Conservation (phyloP, 176 grass and related monocot species). For the Microstegium vimineum region DNA sequence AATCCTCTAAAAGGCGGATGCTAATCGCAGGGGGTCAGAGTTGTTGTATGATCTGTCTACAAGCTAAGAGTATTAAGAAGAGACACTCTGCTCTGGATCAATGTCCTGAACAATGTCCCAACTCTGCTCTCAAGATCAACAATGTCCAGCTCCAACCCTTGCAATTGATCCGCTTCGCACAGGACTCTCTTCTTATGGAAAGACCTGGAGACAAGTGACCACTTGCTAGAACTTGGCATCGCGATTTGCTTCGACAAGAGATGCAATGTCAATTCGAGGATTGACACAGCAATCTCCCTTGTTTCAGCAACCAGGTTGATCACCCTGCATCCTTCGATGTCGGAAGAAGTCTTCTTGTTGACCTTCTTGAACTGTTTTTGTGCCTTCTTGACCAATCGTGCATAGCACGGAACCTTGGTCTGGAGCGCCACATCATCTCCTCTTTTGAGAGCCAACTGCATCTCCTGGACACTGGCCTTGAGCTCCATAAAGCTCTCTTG, state of each 20-base stretch:
- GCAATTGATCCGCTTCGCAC: background rate
- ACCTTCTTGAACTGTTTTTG: background rate
- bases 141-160: slow-evolving; percentile 19
- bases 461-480: slow-evolving; percentile 26
- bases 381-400: background rate
- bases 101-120: slow-evolving; percentile 26
- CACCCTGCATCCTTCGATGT: background rate
- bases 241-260: background rate
- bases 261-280: background rate
- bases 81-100: slow-evolving; percentile 26
- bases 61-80: slow-evolving; percentile 32
- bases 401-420: background rate
- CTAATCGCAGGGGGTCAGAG: slow-evolving; percentile 4
- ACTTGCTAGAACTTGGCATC: background rate
- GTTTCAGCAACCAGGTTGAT: background rate
- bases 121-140: slow-evolving; percentile 9
- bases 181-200: background rate
- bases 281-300: background rate
- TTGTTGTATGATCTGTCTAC: slow-evolving; percentile 11
- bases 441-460: slow-evolving; percentile 24
- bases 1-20: background rate
- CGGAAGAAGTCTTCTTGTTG: background rate
- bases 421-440: slow-evolving; percentile 12
- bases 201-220: background rate
- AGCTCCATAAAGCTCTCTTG: slow-evolving; percentile 21